These are phyloP conservation scores for Mycena rebaudengoi DNA, from an alignment of 768 basidiomycete genomes.

Conservation along the genomic window DNA sequence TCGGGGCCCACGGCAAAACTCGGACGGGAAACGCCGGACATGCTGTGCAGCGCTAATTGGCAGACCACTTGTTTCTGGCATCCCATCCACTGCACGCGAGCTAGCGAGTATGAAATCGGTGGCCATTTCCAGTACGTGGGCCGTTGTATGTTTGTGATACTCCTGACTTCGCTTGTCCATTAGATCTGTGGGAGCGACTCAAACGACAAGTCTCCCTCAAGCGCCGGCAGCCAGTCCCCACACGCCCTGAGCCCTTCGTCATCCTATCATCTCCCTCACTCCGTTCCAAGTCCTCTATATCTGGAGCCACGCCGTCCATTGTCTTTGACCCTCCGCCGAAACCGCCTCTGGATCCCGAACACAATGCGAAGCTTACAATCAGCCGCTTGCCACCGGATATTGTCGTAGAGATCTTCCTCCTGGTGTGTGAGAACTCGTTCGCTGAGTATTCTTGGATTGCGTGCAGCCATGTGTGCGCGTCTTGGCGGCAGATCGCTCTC, in stretches of 20 bases:
- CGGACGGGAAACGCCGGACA: too few relatives aligned
- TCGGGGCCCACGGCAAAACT: too few relatives aligned
- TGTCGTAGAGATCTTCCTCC: not conserved
- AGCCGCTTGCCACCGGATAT: too few relatives aligned
- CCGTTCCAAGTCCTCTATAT: too few relatives aligned
- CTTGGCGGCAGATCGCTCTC: not conserved
- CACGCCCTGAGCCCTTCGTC: too few relatives aligned
- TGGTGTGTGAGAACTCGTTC: not conserved
- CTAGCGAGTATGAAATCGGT: not conserved
- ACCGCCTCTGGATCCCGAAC: not conserved
- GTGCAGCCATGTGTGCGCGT: not conserved
- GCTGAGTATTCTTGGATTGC: not conserved
- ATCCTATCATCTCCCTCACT: too few relatives aligned
- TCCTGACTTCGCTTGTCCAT: not conserved
- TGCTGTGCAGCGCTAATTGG: too few relatives aligned
- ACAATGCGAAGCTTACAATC: not conserved
- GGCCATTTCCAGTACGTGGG: not conserved
- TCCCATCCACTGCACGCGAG: too few relatives aligned
- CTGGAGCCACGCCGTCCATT: not conserved
- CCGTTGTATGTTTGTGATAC: not conserved
- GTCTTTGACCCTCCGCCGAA: not conserved
- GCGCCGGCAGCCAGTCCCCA: not conserved
- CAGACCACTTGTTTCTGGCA: not conserved
- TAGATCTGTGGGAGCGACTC: not conserved
- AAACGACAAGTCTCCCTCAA: not conserved